Evolutionary conservation across 1,139 yeast species (phyloP).

Genomic region (Scheffersomyces stambukii): DNA sequence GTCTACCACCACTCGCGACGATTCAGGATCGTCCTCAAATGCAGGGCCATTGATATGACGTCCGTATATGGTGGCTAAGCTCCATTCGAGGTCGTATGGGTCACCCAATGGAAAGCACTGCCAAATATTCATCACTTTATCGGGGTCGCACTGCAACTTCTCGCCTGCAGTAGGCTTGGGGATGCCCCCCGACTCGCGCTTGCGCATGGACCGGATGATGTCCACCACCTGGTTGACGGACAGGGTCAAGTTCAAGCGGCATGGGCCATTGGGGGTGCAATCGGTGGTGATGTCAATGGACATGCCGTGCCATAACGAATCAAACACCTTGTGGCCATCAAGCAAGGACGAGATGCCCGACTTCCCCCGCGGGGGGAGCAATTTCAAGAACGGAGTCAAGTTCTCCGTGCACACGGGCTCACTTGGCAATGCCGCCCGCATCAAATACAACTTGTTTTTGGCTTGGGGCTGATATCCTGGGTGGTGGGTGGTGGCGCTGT

Average conservation of each 20-base stretch:
- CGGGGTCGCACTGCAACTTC: slow-evolving; percentile 64
- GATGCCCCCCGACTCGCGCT: slow-evolving; percentile 58
- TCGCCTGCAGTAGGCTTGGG: slow-evolving; percentile 76
- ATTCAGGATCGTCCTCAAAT: slow-evolving; percentile 37
- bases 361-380: slow-evolving; percentile 89
- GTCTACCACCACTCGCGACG: slow-evolving; percentile 40
- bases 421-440: slow-evolving; percentile 87
- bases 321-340: slow-evolving; percentile 95
- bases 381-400: slow-evolving; percentile 85
- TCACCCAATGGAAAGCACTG: slow-evolving; percentile 77
- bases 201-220: slow-evolving; percentile 61
- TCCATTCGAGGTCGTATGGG: slow-evolving; percentile 48
- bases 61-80: slow-evolving; percentile 67
- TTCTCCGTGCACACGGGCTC: slow-evolving; percentile 98
- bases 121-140: slow-evolving; percentile 55
- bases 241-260: slow-evolving; percentile 60
- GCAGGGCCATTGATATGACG: slow-evolving; percentile 61
- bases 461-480: slow-evolving; percentile 15
- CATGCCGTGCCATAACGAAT: slow-evolving; percentile 93
- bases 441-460: slow-evolving; percentile 43
- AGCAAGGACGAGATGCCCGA: slow-evolving; percentile 83
- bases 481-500: slow-evolving; percentile 11
- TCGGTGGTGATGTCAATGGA: slow-evolving; percentile 74
- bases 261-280: slow-evolving; percentile 35
- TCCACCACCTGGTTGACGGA: slow-evolving; percentile 73